phyloP scores from a whole-genome alignment of 192 early-diverging fungal species.

The Pilaira anomala region DNA sequence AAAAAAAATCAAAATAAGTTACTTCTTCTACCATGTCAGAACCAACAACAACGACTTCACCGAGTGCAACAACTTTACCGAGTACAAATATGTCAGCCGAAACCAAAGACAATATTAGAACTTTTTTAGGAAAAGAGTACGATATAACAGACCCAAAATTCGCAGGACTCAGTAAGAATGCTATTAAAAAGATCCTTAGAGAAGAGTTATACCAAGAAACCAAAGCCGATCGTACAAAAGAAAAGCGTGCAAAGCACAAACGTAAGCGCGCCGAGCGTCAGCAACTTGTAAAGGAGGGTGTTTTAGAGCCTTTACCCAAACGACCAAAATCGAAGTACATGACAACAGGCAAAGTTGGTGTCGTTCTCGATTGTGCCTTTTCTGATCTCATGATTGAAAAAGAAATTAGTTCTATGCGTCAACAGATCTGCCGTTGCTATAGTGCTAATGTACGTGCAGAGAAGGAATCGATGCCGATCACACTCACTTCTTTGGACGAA shows the following conservation, averaged over 20 bases:
- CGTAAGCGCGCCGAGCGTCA: conserved; percentile 48
- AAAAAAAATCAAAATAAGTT: too few species aligned
- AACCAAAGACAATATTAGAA: background rate
- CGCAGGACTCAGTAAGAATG: conserved; percentile 60
- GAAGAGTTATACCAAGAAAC: conserved; percentile 56
- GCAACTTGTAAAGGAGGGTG: conserved; percentile 42
- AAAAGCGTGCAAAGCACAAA: conserved; percentile 49
- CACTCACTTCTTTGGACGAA: conserved; percentile 55
- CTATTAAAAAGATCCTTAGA: conserved; percentile 67
- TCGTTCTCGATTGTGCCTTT: conserved; percentile 82
- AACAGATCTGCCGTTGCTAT: conserved; percentile 77
- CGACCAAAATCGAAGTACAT: conserved; percentile 48
- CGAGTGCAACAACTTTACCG: background rate
- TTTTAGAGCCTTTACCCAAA: conserved; percentile 37
- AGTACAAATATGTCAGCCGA: background rate
- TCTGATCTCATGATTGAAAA: conserved; percentile 69
- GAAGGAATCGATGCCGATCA: conserved; percentile 48
- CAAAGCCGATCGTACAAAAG: conserved; percentile 42
- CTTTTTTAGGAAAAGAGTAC: conserved; percentile 18
- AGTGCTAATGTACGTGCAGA: conserved; percentile 57
- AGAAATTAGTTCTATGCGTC: conserved; percentile 67
- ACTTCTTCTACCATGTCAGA: background rate
- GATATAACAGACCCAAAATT: conserved; percentile 39
- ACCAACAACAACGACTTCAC: background rate
- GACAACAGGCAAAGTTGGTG: conserved; percentile 44